These are phyloP conservation scores for Yarrowia yakushimensis DNA, from an alignment of 805 yeast species.

Conservation along the genomic window DNA sequence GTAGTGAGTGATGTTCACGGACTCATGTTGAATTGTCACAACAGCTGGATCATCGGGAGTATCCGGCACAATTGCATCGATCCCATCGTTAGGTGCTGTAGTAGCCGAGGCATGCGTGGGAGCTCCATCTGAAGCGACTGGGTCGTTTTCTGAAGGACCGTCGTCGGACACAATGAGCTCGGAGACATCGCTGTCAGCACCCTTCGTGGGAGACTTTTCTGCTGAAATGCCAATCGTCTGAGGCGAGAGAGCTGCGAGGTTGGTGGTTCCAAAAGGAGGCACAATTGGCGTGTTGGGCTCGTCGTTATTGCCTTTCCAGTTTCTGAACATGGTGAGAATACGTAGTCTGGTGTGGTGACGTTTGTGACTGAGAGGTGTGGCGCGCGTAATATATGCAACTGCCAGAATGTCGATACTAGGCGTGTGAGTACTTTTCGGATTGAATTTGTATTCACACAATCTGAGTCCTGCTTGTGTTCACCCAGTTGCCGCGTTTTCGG, in stretches of 20 bases:
- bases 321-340: not conserved
- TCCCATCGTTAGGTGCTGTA: too few relatives aligned
- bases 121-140: not conserved
- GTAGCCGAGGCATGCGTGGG: not conserved
- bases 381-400: too few relatives aligned
- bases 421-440: too few relatives aligned
- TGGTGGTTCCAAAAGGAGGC: not conserved
- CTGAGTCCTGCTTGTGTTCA: too few relatives aligned
- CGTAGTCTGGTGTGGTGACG: too few relatives aligned
- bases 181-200: not conserved
- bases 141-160: not conserved
- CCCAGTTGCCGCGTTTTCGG: too few relatives aligned
- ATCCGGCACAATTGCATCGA: not conserved
- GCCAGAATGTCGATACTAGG: too few relatives aligned
- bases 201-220: not conserved
- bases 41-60: not conserved
- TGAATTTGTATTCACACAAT: too few relatives aligned
- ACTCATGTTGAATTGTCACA: not conserved
- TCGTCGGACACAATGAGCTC: not conserved
- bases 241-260: not conserved
- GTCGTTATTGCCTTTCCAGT: not conserved
- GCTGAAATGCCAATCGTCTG: not conserved
- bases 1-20: not conserved
- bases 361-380: too few relatives aligned
- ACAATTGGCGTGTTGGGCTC: not conserved